Percentiles rank a stretch among this genome's conserved stretches.
Evolutionary conservation across 306 rosid species (phyloP).

Genomic region (Gleditsia sinensis): DNA sequence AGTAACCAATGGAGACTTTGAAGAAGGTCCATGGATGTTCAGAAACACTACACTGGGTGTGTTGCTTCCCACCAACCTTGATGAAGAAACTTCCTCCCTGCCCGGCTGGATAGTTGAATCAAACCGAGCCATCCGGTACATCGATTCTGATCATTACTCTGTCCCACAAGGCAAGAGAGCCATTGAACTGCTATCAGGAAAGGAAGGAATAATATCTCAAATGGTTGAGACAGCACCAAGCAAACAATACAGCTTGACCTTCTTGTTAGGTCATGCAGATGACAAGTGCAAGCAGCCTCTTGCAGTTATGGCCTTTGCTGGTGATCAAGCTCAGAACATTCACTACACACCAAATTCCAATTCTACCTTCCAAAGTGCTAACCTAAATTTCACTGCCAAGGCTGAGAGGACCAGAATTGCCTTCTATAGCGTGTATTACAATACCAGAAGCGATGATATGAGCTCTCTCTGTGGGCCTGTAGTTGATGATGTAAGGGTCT

Average conservation of each 20-base stretch:
- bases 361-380: conserved; percentile 65
- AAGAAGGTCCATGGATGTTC: conserved; percentile 97
- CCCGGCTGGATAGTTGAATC: conserved; percentile 95
- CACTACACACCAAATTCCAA: conserved; percentile 90
- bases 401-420: conserved; percentile 91
- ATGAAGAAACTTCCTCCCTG: conserved; percentile 76
- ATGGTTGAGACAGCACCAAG: conserved; percentile 85
- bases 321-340: conserved; percentile 84
- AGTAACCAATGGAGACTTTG: conserved; percentile 81
- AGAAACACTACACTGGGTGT: conserved; percentile 83
- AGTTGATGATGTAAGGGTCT: conserved; percentile 81
- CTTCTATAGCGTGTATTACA: conserved; percentile 87
- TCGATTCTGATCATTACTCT: conserved; percentile 73
- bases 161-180: conserved; percentile 91
- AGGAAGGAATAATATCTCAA: conserved; percentile 95
- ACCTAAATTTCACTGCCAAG: conserved; percentile 87
- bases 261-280: conserved; percentile 74
- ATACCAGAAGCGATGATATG: conserved; percentile 88
- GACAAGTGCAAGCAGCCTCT: conserved; percentile 96
- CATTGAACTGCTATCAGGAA: conserved; percentile 80
- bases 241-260: conserved; percentile 65
- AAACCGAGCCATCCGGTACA: conserved; percentile 80
- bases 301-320: conserved; percentile 91
- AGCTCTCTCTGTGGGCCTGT: conserved; percentile 97
- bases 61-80: conserved; percentile 86